These are phyloP conservation scores for Boechera stricta DNA, from an alignment of 345 rosid genomes.

Conservation along the genomic window DNA sequence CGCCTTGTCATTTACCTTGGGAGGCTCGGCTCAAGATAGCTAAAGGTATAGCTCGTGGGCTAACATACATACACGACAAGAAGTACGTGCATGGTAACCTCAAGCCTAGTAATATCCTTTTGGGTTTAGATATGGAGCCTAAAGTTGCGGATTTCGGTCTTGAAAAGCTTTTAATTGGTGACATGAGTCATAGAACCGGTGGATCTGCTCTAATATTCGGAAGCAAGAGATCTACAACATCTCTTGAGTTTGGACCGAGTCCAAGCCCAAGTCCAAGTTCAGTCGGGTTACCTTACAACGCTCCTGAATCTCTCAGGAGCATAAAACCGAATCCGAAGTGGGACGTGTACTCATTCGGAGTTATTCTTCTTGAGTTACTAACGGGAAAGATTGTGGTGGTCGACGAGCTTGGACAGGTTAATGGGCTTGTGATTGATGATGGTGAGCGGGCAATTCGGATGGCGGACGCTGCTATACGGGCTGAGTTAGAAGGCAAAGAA, in stretches of 20 bases:
- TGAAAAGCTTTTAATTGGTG: slow-evolving; percentile 68
- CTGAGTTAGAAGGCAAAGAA: slow-evolving; percentile 84
- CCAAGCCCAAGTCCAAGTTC: slow-evolving; percentile 63
- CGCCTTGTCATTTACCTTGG: slow-evolving; percentile 86
- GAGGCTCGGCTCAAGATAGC: slow-evolving; percentile 84
- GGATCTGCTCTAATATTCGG: slow-evolving; percentile 79
- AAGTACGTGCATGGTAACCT: slow-evolving; percentile 87
- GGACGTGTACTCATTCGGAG: slow-evolving; percentile 90
- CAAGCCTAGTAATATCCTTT: slow-evolving; percentile 85
- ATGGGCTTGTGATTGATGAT: slow-evolving; percentile 75
- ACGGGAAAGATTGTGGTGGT: slow-evolving; percentile 73
- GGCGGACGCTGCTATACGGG: slow-evolving; percentile 73
- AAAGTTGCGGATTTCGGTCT: slow-evolving; percentile 88
- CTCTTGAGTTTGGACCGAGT: slow-evolving; percentile 61
- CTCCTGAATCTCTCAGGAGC: slow-evolving; percentile 87
- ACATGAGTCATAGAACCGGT: slow-evolving; percentile 63
- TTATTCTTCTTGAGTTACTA: slow-evolving; percentile 75
- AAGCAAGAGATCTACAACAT: slow-evolving; percentile 74
- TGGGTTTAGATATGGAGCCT: slow-evolving; percentile 82
- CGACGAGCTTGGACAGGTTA: slow-evolving; percentile 89
- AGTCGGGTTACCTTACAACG: slow-evolving; percentile 67
- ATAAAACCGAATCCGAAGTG: slow-evolving; percentile 84
- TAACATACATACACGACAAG: slow-evolving; percentile 81
- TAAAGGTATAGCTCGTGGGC: slow-evolving; percentile 83
- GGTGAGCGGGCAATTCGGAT: slow-evolving; percentile 63